Percentiles rank a stretch among this genome's conserved stretches.
phyloP scores from a whole-genome alignment of 108 stramenopile genomes.

The Skeletonema tropicum region DNA sequence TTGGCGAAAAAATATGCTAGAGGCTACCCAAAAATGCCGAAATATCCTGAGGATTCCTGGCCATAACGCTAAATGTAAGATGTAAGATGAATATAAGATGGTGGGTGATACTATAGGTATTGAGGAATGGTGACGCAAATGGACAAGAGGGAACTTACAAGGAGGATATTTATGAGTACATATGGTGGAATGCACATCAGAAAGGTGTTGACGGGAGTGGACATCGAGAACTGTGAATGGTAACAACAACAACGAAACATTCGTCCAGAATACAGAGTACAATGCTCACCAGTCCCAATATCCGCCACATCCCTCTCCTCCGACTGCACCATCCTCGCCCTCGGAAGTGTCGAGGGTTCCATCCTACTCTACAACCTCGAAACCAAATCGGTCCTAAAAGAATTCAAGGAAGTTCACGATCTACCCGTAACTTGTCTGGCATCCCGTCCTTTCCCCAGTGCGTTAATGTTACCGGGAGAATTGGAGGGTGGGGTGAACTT shows the following conservation, averaged over 20 bases:
- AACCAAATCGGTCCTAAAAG: constrained; percentile 52
- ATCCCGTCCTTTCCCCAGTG: constrained; percentile 63
- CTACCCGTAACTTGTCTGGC: constrained; percentile 87
- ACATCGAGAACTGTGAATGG: no score
- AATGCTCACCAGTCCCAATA: constrained; percentile 68
- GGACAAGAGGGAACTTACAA: no score
- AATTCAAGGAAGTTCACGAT: constrained; percentile 80
- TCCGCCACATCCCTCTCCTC: constrained; percentile 76
- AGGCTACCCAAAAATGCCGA: no score
- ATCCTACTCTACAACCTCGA: constrained; percentile 64
- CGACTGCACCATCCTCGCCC: constrained; percentile 58
- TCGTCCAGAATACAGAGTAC: constrained; percentile 53
- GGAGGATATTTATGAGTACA: no score
- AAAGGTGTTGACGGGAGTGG: no score
- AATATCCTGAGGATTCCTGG: no score
- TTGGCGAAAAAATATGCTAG: no score
- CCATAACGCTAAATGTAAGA: no score
- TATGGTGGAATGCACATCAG: no score
- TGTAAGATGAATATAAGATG: no score
- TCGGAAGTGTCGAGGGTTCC: constrained; percentile 77
- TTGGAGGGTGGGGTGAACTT: constrained; percentile 61
- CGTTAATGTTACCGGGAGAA: constrained; percentile 63
- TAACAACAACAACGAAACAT: constrained; percentile 3
- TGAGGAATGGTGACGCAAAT: no score
- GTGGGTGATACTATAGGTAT: no score